Evolutionary conservation across 2,329 filamentous ascomycete genomes (phyloP).

Genomic region (Colletotrichum orbiculare): DNA sequence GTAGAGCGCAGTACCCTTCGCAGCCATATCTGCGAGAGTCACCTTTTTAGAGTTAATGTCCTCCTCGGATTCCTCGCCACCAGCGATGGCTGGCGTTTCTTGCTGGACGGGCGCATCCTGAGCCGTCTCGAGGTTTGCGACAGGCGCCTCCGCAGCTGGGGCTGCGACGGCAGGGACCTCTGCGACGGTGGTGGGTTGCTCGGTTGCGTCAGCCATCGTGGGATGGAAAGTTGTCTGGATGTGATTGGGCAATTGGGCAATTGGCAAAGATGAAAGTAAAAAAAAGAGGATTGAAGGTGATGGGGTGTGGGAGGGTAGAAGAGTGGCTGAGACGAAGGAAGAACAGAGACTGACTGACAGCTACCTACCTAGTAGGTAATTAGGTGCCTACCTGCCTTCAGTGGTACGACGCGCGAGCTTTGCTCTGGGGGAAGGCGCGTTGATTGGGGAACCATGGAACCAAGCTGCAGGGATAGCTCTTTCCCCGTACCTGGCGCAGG

Average conservation of each 20-base stretch:
- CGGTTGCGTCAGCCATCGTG: constrained; percentile 44
- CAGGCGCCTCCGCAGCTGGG: constrained; percentile 39
- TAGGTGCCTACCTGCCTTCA: constrained; percentile 9
- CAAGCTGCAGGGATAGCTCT: constrained; percentile 34
- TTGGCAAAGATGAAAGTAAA: constrained; percentile 4
- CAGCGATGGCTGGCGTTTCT: constrained; percentile 23
- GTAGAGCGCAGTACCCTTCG: constrained; percentile 86
- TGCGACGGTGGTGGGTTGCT: constrained; percentile 41
- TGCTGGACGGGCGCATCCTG: constrained; percentile 32
- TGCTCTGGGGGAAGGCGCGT: constrained; percentile 30
- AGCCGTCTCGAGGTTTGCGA: constrained; percentile 38
- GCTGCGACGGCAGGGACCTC: constrained; percentile 21
- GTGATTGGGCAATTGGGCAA: neutral
- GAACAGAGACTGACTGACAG: constrained; percentile 1
- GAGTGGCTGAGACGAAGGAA: constrained; percentile 7
- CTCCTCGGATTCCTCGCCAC: constrained; percentile 48
- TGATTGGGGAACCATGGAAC: constrained; percentile 38
- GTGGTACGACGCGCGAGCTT: constrained; percentile 36
- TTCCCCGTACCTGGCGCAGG: constrained; percentile 12
- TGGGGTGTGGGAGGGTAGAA: constrained; percentile 10
- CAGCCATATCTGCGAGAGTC: constrained; percentile 80
- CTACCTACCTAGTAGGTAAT: too few species aligned
- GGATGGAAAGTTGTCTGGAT: neutral
- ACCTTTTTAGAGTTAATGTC: constrained; percentile 66
- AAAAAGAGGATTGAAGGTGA: neutral